Conservation (phyloP, 768 basidiomycete genomes). For the Agaricus subrufescens region DNA sequence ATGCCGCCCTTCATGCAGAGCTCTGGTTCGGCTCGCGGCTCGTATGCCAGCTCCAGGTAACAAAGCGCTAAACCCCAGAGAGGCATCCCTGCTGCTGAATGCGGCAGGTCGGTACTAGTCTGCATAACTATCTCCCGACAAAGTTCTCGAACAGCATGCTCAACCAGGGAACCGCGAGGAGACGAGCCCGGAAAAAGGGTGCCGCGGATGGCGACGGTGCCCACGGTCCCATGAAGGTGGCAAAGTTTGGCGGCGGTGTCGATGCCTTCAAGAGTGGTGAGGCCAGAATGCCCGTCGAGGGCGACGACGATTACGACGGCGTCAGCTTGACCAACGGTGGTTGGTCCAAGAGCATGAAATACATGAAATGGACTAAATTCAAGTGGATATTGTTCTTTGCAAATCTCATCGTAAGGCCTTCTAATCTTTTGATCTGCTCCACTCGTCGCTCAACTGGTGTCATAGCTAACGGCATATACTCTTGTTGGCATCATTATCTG, state of each 20-base stretch:
- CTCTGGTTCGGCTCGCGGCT: background rate
- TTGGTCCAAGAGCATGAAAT: constrained; percentile 9
- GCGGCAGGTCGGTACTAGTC: too few species aligned
- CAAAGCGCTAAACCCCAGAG: too few species aligned
- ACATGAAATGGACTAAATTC: constrained; percentile 75
- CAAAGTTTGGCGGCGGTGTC: constrained; percentile 64
- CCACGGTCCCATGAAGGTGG: constrained; percentile 20
- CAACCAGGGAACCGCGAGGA: constrained; percentile 35
- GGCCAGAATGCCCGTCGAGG: constrained; percentile 43
- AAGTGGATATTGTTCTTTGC: constrained; percentile 71
- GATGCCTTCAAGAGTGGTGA: constrained; percentile 59
- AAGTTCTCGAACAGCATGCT: constrained; percentile 25
- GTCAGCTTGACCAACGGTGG: constrained; percentile 34
- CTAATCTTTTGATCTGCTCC: background rate
- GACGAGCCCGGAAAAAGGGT: constrained; percentile 24
- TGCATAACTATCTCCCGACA: constrained; percentile 22
- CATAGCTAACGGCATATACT: constrained; percentile 51
- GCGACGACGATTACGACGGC: constrained; percentile 54
- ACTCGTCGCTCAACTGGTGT: background rate
- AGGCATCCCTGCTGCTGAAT: too few species aligned
- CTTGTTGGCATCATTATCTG: constrained; percentile 58
- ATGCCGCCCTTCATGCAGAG: background rate
- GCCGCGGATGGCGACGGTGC: constrained; percentile 10
- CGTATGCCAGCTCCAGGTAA: too few species aligned
- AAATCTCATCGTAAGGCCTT: constrained; percentile 40